phyloP scores from a whole-genome alignment of 345 rosid genomes.

The Citrus trifoliata region DNA sequence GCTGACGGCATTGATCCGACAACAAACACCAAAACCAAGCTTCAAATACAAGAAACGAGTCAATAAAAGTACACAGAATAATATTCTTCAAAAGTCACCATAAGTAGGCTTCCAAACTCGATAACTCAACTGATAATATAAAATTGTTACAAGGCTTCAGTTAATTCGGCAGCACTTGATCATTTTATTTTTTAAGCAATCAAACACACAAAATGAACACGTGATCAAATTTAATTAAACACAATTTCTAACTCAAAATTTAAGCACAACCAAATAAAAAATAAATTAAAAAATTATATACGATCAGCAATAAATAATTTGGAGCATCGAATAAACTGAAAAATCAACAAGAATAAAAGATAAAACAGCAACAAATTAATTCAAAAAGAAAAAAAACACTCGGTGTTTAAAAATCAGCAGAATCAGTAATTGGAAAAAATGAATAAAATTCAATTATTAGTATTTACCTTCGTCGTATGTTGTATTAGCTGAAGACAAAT shows the following conservation, averaged over 20 bases:
- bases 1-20: constrained; percentile 66
- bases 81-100: not conserved
- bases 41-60: not conserved
- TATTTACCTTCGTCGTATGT: not conserved
- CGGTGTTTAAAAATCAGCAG: not conserved
- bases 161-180: not conserved
- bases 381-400: not conserved
- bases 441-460: not conserved
- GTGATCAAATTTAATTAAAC: not conserved
- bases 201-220: not conserved
- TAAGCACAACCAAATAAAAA: not conserved
- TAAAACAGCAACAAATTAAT: not conserved
- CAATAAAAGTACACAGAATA: not conserved
- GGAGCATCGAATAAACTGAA: not conserved
- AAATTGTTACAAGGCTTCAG: not conserved
- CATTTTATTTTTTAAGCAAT: not conserved
- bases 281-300: not conserved
- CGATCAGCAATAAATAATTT: not conserved
- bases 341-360: not conserved
- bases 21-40: constrained; percentile 11
- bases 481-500: not conserved
- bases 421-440: not conserved
- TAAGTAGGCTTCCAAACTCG: not conserved
- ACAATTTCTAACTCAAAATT: not conserved
- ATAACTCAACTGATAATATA: not conserved